Evolutionary conservation across 2,329 filamentous ascomycete species (phyloP).

Genomic region (Ascochyta pisi): DNA sequence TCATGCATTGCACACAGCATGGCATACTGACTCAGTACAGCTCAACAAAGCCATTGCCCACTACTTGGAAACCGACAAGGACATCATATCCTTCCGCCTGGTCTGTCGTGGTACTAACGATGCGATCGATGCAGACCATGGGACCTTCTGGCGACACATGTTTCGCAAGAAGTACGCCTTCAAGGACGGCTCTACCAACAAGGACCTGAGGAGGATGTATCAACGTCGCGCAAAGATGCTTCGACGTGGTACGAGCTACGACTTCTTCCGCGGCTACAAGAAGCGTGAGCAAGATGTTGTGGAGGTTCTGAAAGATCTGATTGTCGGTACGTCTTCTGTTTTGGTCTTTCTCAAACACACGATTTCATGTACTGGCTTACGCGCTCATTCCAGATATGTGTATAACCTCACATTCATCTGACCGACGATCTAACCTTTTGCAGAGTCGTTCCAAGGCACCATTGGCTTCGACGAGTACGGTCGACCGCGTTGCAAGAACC

Average conservation of each 20-base stretch:
- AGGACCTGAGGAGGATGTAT: constrained; percentile 48
- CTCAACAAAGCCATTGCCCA: constrained; percentile 51
- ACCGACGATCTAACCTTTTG: not conserved
- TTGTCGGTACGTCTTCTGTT: constrained; percentile 49
- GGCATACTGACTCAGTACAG: constrained; percentile 29
- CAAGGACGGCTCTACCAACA: constrained; percentile 27
- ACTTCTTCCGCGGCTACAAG: constrained; percentile 30
- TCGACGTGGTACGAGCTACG: constrained; percentile 21
- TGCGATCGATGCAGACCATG: constrained; percentile 50
- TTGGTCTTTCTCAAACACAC: not conserved
- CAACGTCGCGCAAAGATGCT: constrained; percentile 36
- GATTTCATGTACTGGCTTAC: not conserved
- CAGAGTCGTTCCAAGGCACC: constrained; percentile 43
- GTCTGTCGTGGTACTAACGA: constrained; percentile 50
- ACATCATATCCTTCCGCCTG: constrained; percentile 52
- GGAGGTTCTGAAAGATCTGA: constrained; percentile 50
- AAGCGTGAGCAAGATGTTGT: constrained; percentile 45
- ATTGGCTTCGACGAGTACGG: constrained; percentile 24
- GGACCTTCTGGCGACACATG: constrained; percentile 56
- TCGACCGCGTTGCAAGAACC: constrained; percentile 44
- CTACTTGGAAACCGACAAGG: constrained; percentile 50
- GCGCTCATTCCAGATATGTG: not conserved
- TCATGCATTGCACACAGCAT: not conserved
- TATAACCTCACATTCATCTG: not conserved
- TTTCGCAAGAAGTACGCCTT: constrained; percentile 55